Base-by-base conservation (phyloP, 2,329 filamentous ascomycete genomes). In the Aspergillus felis region DNA sequence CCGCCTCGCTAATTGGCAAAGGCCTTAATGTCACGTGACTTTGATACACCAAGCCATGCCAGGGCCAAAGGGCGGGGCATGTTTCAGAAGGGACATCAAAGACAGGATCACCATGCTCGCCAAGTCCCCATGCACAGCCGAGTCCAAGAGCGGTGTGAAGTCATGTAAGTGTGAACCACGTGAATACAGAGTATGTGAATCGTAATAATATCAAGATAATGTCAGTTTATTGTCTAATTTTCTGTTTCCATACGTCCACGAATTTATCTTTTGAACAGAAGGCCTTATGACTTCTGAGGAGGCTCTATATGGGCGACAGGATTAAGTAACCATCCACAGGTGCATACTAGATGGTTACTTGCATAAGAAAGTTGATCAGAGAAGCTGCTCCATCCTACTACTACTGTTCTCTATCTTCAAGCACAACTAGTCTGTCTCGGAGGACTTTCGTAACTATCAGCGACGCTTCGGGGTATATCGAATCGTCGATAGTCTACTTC, bases 41-140 rank as follows among this genome's bases (percentile, higher is more conserved):
- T 46, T 32, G 24, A n/a, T 24, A 3, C 12, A 12, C 4, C 47
- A 35, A 17, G 14, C 14, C 32, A 12, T 10, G 52, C 44, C n/a
- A 25, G 47, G 35, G 51, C 29, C 29, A 9, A 38, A 51, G 32
- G 52, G 46, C 35, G 56, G 47, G 51, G 29, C 46, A 46, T 55
- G 56, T 57, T 57, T 57, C 56, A 57, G 52, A 32, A 49, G n/a
- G 24, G 24, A 6, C 32, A 28, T 47, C 12, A 14, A 35, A 35
- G 32, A 35, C 32, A 35, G 55, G 57, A 61, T 57, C 57, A 46
- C 57, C 59, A 57, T 49, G 50, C 14, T 38, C 14, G 14, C 32
- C 32, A 17, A 38, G 14, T 17, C 6, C 5, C 32, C 14, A 17
- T 38, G 32, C 32, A 38, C 32, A 38, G 17, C 17, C 14, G 32